Base-by-base conservation (phyloP, 2,329 filamentous ascomycete species). In the Paracorniculantispora psalliotae region DNA sequence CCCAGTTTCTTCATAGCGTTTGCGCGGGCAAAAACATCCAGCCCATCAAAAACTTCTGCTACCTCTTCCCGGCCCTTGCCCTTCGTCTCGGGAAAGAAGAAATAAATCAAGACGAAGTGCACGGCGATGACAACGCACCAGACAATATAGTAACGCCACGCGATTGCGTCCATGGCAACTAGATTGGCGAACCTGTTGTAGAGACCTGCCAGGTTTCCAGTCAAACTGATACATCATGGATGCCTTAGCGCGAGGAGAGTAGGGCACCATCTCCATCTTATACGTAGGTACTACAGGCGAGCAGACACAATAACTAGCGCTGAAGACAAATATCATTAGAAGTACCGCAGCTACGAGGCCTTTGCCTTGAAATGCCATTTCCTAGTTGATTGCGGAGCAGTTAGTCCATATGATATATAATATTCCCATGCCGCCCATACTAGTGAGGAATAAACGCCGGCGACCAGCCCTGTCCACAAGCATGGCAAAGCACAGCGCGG, bases 131-230 rank as follows among this genome's bases (percentile, higher is more conserved):
- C 65, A 0, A 67, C 73, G n/a, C 75, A 73, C 63, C 75, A 77
- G 3, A 79, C 73, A 9, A 77, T 73, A 56, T 78, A 79, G 57
- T 75, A 78, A 58, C 72, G 75, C 76, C 76, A 79, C 0, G 62
- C 64, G 28, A 78, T 74, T 0, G 67, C 66, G 0, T 73, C 71
- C 54, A 78, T 69, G 0, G 72, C 75, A 4, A 79, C 74, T 0
- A 75, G 76, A 39, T 78, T 79, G 10, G 75, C 73, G 46, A 75
- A 76, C 1, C 71, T 74, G 57, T 77, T 79, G 68, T 67, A 71
- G 2, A 70, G 59, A 8, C 67, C 64, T 0, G 66, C 68, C 28
- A 67, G 54, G 41, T 71, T 69, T 1, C 65, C 65, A n/a, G 0
- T 64, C 65, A 1, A 72, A 44, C 41, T 71, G 66, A 41, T 67